phyloP scores from a whole-genome alignment of 345 rosid species.

The Hypericum androsaemum region DNA sequence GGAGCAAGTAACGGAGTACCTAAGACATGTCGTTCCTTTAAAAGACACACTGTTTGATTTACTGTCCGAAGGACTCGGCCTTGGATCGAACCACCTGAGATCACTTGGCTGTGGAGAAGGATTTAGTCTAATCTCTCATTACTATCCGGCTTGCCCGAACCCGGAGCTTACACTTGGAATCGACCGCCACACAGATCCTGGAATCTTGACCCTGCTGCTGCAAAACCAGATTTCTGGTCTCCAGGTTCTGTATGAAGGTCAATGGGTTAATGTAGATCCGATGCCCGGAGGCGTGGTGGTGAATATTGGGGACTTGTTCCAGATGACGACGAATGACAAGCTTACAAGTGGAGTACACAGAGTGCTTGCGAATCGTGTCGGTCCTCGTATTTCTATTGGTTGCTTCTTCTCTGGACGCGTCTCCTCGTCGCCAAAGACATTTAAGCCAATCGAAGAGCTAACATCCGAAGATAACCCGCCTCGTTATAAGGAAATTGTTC shows the following conservation, averaged over 20 bases:
- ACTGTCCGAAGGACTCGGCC: conserved; percentile 19
- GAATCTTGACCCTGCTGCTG: conserved; percentile 14
- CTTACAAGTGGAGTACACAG: conserved; percentile 18
- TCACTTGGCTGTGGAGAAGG: conserved; percentile 18
- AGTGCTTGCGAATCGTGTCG: conserved; percentile 15
- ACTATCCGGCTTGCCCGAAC: conserved; percentile 28
- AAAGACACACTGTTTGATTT: conserved; percentile 11
- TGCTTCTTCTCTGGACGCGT: conserved; percentile 14
- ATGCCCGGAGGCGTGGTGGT: conserved; percentile 9
- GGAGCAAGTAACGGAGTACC: conserved; percentile 13
- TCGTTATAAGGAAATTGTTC: conserved; percentile 10
- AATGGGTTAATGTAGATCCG: conserved; percentile 18
- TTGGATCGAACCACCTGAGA: conserved; percentile 11
- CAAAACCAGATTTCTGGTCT: conserved; percentile 15
- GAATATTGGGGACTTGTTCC: conserved; percentile 19
- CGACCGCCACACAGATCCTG: conserved; percentile 12
- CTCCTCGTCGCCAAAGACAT: background rate
- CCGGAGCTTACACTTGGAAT: conserved; percentile 18
- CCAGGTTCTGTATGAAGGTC: conserved; percentile 14
- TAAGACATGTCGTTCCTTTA: conserved; percentile 4
- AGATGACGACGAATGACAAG: conserved; percentile 17
- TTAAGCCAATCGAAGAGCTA: conserved; percentile 25
- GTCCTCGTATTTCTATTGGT: conserved; percentile 23
- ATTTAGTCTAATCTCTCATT: conserved; percentile 13
- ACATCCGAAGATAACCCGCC: conserved; percentile 23